Evolutionary conservation across 352 stramenopile genomes (phyloP), one percentile per base, ranked within the genome.

Genomic region (Phytophthora sojae): DNA sequence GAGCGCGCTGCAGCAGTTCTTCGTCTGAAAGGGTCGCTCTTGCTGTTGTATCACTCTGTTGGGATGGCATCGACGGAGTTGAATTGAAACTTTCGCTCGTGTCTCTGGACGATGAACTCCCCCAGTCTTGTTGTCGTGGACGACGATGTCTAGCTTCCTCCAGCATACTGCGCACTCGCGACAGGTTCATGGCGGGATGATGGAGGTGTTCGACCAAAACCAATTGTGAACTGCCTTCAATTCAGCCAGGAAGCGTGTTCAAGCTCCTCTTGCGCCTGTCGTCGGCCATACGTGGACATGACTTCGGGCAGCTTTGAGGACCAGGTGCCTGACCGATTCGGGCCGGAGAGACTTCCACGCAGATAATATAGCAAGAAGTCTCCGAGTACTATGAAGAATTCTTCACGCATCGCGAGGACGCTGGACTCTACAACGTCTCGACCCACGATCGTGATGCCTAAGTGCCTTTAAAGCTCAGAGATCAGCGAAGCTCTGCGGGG

Each of bases 1-100:
- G 69, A 66, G 69, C 69, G 54, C 58, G 23, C 21, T 72, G 37
- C 39, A 76, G 39, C 9, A 76, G 50, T 7, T 73, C 64, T 11
- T 45, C 53, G 53, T 76, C 64, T 9, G 64, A 63, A 21, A 44
- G 19, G 9, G 1, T 23, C 60, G 55, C 3, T 17, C 45, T 17
- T 56, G 26, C 25, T 14, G 26, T 63, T 25, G 14, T 19, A 54
- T 19, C 26, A 23, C 7, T 67, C 49, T 1, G 58, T 67, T 17
- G 55, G 21, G 51, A 47, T 51, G 51, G 58, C 29, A 53, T 30
- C 6, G 45, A n/a, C 6, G 45, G 42, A 5, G 57, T 35, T 15
- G 65, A 32, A 4, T 44, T 58, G 39, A 25, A 6, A 6, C 15
- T 8, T 21, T 17, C 39, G 12, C 2, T 32, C 9, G 15, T 14